Percentiles rank a stretch among this genome's conserved stretches.
Conservation (phyloP, 345 rosid species). For the rapeseed (Brassica napus) region Da-Ae NC_063445.1:43600501-43601000, state of each 20-base stretch:
- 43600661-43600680: constrained; percentile 26
- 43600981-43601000: neutral
- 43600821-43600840: constrained; percentile 4
- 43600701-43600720: neutral
- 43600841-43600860: neutral
- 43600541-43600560: too few species aligned
- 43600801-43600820: constrained; percentile 7
- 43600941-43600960: neutral
- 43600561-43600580: too few species aligned
- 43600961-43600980: neutral
- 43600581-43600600: neutral
- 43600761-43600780: neutral
- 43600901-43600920: neutral
- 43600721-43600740: neutral
- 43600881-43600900: neutral
- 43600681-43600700: constrained; percentile 37
- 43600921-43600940: neutral
- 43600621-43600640: constrained; percentile 11
- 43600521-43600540: too few species aligned
- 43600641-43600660: constrained; percentile 16
- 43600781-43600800: constrained; percentile 8
- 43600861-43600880: constrained; percentile 2
- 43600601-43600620: constrained; percentile 18
- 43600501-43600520: too few species aligned
- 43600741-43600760: too few species aligned